A percentile compares a stretch with the other conserved stretches of the same genome.
These are phyloP conservation scores for Nosema muscidifuracis DNA, from an alignment of 371 early-diverging fungal species.

Conservation along the genomic window DNA sequence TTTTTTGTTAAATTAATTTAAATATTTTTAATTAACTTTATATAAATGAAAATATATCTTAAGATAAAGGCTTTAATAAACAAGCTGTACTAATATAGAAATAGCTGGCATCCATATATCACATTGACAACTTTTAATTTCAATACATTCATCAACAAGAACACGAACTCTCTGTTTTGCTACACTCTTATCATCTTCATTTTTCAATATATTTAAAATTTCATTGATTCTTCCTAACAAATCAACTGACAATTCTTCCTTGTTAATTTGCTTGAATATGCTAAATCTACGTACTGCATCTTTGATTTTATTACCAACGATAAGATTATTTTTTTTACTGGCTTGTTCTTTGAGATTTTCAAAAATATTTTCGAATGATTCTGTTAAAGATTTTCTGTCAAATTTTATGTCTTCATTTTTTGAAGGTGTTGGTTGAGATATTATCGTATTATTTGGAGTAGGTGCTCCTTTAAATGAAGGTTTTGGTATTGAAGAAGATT, in stretches of 20 bases:
- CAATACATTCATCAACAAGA: constrained; percentile 13
- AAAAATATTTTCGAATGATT: constrained; percentile 6
- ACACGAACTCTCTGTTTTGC: constrained; percentile 5
- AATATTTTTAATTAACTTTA: no score
- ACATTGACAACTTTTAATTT: constrained; percentile 1
- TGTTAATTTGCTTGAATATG: constrained; percentile 8
- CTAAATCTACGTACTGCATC: constrained; percentile 16
- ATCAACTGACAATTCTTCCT: not conserved
- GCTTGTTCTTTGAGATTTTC: constrained; percentile 13
- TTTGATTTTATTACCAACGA: constrained; percentile 33
- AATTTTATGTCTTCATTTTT: not conserved
- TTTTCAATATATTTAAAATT: constrained; percentile 13
- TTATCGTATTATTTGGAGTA: not conserved
- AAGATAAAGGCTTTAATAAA: constrained; percentile 19
- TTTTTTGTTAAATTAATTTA: no score
- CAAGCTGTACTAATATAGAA: constrained; percentile 20
- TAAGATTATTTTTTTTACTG: constrained; percentile 23
- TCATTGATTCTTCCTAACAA: constrained; percentile 2
- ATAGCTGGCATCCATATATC: constrained; percentile 35
- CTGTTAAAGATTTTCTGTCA: not conserved
- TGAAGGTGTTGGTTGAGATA: not conserved
- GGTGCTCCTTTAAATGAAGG: not conserved
- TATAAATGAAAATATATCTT: not conserved
- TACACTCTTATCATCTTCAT: not conserved
- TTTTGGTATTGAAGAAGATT: no score